These are phyloP conservation scores for Rubia peregrina DNA, from an alignment of 305 asterid species.

Conservation along the genomic window DNA sequence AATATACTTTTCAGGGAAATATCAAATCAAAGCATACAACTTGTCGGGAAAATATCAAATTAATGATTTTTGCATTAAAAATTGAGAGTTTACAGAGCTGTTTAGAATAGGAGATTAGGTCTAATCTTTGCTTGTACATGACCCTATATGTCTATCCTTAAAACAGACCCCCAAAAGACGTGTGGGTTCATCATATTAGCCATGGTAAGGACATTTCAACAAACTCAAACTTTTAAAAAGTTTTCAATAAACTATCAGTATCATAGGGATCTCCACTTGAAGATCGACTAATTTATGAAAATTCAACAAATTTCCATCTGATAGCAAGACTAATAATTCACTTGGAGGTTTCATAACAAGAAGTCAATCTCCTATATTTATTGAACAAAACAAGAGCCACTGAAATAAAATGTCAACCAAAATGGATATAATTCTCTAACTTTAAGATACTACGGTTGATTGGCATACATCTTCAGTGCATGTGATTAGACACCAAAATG, in stretches of 20 bases:
- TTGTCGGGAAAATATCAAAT: too few relatives aligned
- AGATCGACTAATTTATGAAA: neutral
- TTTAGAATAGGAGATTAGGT: too few relatives aligned
- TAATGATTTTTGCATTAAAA: too few relatives aligned
- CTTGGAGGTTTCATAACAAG: neutral
- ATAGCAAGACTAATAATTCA: neutral
- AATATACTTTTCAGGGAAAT: too few relatives aligned
- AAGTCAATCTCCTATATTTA: neutral
- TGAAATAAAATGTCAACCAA: neutral
- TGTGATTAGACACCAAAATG: too few relatives aligned
- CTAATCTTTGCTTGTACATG: too few relatives aligned
- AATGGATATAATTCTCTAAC: neutral
- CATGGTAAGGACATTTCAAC: neutral
- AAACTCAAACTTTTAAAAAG: neutral
- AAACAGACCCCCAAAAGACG: too few relatives aligned
- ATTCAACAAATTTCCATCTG: neutral
- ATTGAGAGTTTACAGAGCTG: too few relatives aligned
- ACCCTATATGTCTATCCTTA: too few relatives aligned
- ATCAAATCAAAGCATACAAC: too few relatives aligned
- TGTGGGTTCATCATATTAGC: neutral
- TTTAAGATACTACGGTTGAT: neutral
- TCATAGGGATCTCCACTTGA: neutral
- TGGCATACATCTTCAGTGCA: neutral
- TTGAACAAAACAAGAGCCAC: neutral
- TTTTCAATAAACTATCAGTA: neutral